These are phyloP conservation scores for Periconia sp. DNA, from an alignment of 2,329 filamentous ascomycete species.

Conservation along the genomic window DNA sequence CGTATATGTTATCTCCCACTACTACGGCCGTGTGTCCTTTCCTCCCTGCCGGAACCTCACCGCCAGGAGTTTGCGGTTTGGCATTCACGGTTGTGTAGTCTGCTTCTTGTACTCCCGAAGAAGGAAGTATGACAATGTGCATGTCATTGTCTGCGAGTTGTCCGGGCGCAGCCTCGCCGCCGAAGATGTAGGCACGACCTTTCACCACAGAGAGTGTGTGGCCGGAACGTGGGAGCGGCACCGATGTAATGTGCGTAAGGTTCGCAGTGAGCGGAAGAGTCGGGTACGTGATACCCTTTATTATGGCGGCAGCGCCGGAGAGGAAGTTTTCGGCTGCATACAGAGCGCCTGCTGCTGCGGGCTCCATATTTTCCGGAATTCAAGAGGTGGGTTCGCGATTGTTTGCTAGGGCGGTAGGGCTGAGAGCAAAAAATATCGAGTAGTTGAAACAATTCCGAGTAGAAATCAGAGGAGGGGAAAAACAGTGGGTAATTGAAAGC, in stretches of 20 bases:
- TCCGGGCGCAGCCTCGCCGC: constrained; percentile 51
- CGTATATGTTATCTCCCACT: constrained; percentile 52
- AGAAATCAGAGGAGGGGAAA: neutral
- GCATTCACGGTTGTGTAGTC: constrained; percentile 49
- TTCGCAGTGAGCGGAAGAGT: constrained; percentile 60
- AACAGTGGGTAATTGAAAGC: constrained; percentile 2
- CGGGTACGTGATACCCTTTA: constrained; percentile 55
- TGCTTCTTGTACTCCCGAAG: constrained; percentile 49
- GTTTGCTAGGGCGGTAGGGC: too few relatives aligned
- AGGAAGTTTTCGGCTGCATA: constrained; percentile 46
- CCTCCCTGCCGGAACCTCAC: constrained; percentile 46
- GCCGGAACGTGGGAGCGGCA: constrained; percentile 54
- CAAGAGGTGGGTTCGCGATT: neutral
- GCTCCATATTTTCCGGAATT: constrained; percentile 40
- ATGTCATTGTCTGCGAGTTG: constrained; percentile 58
- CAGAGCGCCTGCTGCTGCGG: constrained; percentile 43
- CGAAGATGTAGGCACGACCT: constrained; percentile 63
- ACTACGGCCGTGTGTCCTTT: constrained; percentile 51
- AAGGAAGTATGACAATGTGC: constrained; percentile 59
- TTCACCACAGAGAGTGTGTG: constrained; percentile 62
- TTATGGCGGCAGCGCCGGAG: constrained; percentile 52
- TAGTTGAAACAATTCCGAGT: too few relatives aligned
- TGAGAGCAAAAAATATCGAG: too few relatives aligned
- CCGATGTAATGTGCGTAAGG: constrained; percentile 54
- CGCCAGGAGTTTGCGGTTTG: constrained; percentile 30